A percentile compares a stretch with the other conserved stretches of the same genome.
phyloP scores from a whole-genome alignment of 1,284 basidiomycete species.

The Rhodofomes roseus region DNA sequence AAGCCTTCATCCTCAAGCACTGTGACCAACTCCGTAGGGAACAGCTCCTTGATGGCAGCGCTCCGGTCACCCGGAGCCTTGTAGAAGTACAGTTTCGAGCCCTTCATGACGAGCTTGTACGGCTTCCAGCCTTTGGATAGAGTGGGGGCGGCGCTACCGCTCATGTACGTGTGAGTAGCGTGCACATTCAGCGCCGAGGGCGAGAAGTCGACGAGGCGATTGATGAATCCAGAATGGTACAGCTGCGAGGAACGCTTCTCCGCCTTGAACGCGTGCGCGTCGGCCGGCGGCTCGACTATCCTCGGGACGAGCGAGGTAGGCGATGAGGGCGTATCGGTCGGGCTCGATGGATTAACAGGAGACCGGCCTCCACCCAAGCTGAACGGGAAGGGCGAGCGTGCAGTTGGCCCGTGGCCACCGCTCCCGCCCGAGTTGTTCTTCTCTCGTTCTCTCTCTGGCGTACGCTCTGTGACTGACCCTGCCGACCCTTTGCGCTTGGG shows the following conservation, averaged over 20 bases:
- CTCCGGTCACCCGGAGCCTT: conserved; percentile 71
- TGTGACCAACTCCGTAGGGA: conserved; percentile 60
- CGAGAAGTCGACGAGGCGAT: conserved; percentile 55
- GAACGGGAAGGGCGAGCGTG: conserved; percentile 32
- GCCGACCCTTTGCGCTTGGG: conserved; percentile 54
- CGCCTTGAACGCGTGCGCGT: conserved; percentile 12
- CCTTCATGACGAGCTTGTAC: conserved; percentile 76
- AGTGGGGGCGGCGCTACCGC: conserved; percentile 19
- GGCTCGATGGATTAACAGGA: conserved; percentile 10
- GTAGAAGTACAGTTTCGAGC: conserved; percentile 78
- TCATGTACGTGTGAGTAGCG: conserved; percentile 28
- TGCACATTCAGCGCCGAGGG: conserved; percentile 30
- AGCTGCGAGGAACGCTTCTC: conserved; percentile 71
- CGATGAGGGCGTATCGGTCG: conserved; percentile 21
- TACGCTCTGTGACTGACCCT: conserved; percentile 30
- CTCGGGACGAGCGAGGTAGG: conserved; percentile 45
- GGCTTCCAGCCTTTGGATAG: conserved; percentile 76
- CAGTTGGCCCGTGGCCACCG: conserved; percentile 16
- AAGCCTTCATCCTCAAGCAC: conserved; percentile 43
- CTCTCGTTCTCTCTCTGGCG: conserved; percentile 31
- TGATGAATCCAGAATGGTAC: conserved; percentile 70
- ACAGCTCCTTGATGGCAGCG: conserved; percentile 64
- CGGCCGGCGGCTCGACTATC: conserved; percentile 40
- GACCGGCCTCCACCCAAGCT: conserved; percentile 24
- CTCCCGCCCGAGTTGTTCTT: conserved; percentile 17